Base-by-base conservation (phyloP, 495 filamentous ascomycete species). In the Xylaria telfairii region DNA sequence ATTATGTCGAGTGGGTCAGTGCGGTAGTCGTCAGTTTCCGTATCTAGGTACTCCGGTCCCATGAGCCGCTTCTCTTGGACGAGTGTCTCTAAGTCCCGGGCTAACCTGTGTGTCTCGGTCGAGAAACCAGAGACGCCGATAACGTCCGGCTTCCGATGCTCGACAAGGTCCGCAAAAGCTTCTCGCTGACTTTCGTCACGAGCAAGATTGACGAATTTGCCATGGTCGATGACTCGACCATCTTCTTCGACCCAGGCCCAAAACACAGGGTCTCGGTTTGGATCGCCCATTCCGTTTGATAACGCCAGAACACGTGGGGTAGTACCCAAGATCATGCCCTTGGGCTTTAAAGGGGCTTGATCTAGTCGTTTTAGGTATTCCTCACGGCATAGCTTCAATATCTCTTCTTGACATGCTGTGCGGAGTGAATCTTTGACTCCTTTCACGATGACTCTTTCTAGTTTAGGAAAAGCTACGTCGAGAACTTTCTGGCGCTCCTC, bases 191-290 rank as follows among this genome's bases (percentile, higher is more conserved):
- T 81, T 78, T 87, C 92, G 69, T 97, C 93, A 12, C 94, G 83
- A 39, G 88, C 84, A 34, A 99, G 83, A 72, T 96, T 93, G 24
- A 80, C 78, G 71, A 97, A 95, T 78, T 94, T 95, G 70, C 95
- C 93, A 66, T 93, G 91, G 74, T 98, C 96, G 13, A 93, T 82
- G 41, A 96, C 90, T 34, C 93, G 89, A 41, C 95, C 96, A 76
- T 97, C 92, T 74, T 98, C 96, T 74, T 98, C 94, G 15, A 97
- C 88, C 82, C 91, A 99, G 13, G 92, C 91, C 93, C 94, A 98
- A 82, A 87, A 92, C 47, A 97, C 88, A 34, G 93, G 91, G 68
- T 97, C 95, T 56, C 84, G 85, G 61, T 88, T 90, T 15, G 89
- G 85, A 68, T 91, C 86, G 17, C 93, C 93, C 76, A 87, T 87